These are phyloP conservation scores for Suillus plorans DNA, from an alignment of 768 basidiomycete species.

Conservation along the genomic window DNA sequence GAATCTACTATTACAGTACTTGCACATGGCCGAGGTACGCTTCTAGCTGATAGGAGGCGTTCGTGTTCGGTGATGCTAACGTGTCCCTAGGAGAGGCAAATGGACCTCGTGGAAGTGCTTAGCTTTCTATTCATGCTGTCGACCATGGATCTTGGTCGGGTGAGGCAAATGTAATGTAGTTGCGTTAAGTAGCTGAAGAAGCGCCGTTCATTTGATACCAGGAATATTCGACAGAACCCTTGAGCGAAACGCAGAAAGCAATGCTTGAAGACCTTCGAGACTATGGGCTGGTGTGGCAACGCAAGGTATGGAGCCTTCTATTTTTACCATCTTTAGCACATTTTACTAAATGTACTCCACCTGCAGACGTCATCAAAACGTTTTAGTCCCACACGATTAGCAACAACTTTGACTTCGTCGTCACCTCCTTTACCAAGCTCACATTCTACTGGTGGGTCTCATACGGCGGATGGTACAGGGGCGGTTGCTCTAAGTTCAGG, in stretches of 20 bases:
- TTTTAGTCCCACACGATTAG: conserved; percentile 92
- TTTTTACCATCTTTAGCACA: conserved; percentile 7
- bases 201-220: conserved; percentile 30
- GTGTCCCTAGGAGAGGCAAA: conserved; percentile 65
- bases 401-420: conserved; percentile 92
- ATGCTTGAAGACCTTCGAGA: conserved; percentile 92
- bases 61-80: conserved; percentile 16
- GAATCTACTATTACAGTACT: conserved; percentile 89
- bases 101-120: conserved; percentile 92
- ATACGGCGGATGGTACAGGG: conserved; percentile 12
- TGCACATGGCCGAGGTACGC: conserved; percentile 79
- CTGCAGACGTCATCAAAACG: conserved; percentile 68
- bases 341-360: conserved; percentile 11
- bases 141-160: conserved; percentile 91
- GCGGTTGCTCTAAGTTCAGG: conserved; percentile 41
- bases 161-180: conserved; percentile 33
- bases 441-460: conserved; percentile 21
- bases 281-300: conserved; percentile 92
- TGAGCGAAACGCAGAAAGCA: conserved; percentile 77
- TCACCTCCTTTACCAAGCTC: conserved; percentile 75
- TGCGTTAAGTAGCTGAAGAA: neutral
- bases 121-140: conserved; percentile 97
- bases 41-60: neutral
- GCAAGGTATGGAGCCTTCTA: conserved; percentile 49
- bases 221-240: conserved; percentile 87